Base-by-base conservation (phyloP, 371 early-diverging fungal genomes). In the Blyttiomyces sp. region DNA sequence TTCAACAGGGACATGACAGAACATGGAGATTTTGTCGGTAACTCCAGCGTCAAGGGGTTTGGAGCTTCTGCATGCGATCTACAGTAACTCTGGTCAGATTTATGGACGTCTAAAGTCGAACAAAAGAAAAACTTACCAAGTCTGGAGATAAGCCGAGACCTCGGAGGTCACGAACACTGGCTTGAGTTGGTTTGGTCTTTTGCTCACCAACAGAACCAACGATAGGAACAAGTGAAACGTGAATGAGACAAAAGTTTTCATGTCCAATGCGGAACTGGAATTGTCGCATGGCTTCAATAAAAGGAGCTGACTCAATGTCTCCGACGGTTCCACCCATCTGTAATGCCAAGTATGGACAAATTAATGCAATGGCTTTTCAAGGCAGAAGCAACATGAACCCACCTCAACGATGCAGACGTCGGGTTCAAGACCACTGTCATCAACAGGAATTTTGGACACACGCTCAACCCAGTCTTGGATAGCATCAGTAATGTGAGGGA, bases 151-250 rank as follows among this genome's bases (percentile, higher is more conserved):
- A 83, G 55, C 99, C 99, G 49, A 95, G 87, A 59, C 94, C 95
- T 68, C 97, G 88, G 44, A 97, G 82, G 66, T 97, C 96, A 59
- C 96, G 88, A 43, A 97, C 87, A 44, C 93, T 91, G 46, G 90
- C 87, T 76, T 99, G 99, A 6, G 99, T 96, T 52, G 97, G 98
- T 85, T 99, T 99, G 33, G 98, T 98, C 86, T 99, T 99, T 76
- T 98, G 97, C 72, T 99, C 99, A 54, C 94, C 95, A 28, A 96
- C 96, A 2, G 91, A 87, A 24, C 98, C 98, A 28, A 99, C 92
- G 4, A 97, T 90, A 45, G 98, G 97, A 2, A 99, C 88, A 53
- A 99, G 83, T 21, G 99, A 98, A 16, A 99, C 99, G 69, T 96
- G 96, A 63, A 99, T 93, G 66, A 97, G 73, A 59, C 90, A 89